Percentiles rank a stretch among this genome's conserved stretches.
phyloP scores from a whole-genome alignment of 2,329 filamentous ascomycete genomes.

The Xylaria sp. region DNA sequence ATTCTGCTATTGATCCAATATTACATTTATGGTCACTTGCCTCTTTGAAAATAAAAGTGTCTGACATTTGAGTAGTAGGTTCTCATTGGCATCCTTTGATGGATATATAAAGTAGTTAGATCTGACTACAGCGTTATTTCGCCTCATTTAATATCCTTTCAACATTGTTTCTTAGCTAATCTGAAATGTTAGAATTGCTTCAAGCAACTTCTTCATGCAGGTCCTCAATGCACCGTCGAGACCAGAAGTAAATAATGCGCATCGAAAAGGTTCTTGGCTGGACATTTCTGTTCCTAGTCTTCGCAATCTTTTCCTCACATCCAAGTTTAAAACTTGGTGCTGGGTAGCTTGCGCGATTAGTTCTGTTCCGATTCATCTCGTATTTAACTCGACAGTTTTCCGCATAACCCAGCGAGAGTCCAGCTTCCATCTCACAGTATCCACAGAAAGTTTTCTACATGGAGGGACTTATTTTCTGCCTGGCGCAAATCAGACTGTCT shows the following conservation, averaged over 20 bases:
- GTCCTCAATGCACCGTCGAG: conserved; percentile 56
- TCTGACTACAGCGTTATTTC: too few relatives aligned
- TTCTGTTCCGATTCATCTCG: conserved; percentile 8
- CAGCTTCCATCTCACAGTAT: neutral
- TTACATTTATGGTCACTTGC: too few relatives aligned
- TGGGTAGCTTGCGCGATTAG: neutral
- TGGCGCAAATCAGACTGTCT: too few relatives aligned
- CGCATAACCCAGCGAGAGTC: neutral
- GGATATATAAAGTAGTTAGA: too few relatives aligned
- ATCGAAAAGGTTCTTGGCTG: conserved; percentile 34
- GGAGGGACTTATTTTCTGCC: neutral
- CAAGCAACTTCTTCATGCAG: conserved; percentile 46
- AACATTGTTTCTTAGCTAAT: too few relatives aligned
- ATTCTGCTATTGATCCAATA: too few relatives aligned
- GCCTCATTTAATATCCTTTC: too few relatives aligned
- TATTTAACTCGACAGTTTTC: conserved; percentile 3
- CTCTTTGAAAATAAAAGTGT: too few relatives aligned
- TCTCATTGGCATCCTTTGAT: too few relatives aligned
- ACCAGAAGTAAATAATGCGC: conserved; percentile 53
- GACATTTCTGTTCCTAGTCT: conserved; percentile 3
- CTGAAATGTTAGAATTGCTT: neutral
- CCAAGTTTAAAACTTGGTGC: neutral
- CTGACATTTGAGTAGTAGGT: too few relatives aligned
- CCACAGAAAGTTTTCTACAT: neutral
- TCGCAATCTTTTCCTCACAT: neutral